A percentile compares a stretch with the other conserved stretches of the same genome.
Conservation (phyloP, 1,284 basidiomycete species). For the Fomitopsis pinicola region DNA sequence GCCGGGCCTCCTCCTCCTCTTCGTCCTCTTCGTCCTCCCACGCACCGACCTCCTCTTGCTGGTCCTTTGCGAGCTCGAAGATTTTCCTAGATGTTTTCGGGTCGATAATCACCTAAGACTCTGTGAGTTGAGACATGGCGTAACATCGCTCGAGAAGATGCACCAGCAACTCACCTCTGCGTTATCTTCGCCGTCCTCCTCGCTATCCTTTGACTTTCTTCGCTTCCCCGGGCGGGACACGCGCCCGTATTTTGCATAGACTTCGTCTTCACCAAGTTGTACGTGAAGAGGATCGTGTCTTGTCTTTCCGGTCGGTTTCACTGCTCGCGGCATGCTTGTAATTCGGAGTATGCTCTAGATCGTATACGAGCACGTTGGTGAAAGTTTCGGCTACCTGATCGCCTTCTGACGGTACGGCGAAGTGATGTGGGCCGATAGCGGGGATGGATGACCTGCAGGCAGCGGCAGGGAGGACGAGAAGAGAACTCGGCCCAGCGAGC, state of each 20-base stretch:
- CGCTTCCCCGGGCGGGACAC: constrained; percentile 73
- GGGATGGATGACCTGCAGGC: neutral
- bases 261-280: constrained; percentile 76
- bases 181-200: constrained; percentile 44
- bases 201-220: constrained; percentile 48
- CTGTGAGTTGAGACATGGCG: too few relatives aligned
- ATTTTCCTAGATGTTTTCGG: too few relatives aligned
- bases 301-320: constrained; percentile 47
- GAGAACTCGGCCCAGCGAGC: neutral
- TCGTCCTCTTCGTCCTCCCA: constrained; percentile 46
- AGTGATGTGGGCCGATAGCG: neutral
- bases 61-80: constrained; percentile 20
- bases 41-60: constrained; percentile 63
- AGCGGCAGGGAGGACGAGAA: neutral
- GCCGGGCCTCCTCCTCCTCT: constrained; percentile 36
- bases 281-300: constrained; percentile 85
- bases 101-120: too few relatives aligned
- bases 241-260: constrained; percentile 72
- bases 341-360: neutral
- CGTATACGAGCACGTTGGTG: neutral
- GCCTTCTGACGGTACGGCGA: neutral
- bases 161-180: constrained; percentile 44
- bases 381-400: neutral
- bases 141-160: neutral
- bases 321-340: constrained; percentile 56